Percentiles rank a stretch among this genome's conserved stretches.
Conservation (phyloP, 2,329 filamentous ascomycete species). For the Lithohypha guttulata region DNA sequence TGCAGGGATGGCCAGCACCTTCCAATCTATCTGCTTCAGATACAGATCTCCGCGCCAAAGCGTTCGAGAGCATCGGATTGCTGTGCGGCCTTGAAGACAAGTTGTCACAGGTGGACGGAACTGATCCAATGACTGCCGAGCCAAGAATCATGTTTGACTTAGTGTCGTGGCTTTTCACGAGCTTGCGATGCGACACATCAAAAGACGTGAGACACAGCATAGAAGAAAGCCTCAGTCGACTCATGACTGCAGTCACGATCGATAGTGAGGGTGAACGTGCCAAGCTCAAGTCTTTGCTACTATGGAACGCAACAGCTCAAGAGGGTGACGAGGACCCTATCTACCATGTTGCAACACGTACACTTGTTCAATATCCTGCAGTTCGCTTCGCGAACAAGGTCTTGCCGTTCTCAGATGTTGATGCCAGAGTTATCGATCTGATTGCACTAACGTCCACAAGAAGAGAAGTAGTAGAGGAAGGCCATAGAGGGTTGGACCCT, state of each 20-base stretch:
- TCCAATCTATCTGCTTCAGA: conserved; percentile 50
- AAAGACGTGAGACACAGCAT: conserved; percentile 73
- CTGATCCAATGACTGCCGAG: not conserved
- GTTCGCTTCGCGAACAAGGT: conserved; percentile 87
- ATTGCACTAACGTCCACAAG: conserved; percentile 66
- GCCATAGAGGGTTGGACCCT: conserved; percentile 73
- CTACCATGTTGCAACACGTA: conserved; percentile 39
- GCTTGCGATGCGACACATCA: conserved; percentile 66
- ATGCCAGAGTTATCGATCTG: conserved; percentile 79
- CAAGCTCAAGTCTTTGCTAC: conserved; percentile 47
- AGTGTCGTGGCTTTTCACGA: conserved; percentile 70
- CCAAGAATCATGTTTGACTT: conserved; percentile 39
- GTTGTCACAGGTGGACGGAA: conserved; percentile 41
- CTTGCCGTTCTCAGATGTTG: conserved; percentile 64
- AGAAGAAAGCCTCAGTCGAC: conserved; percentile 73
- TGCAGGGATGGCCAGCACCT: conserved; percentile 68
- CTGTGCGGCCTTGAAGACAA: conserved; percentile 50
- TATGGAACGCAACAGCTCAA: conserved; percentile 54
- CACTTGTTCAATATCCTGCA: conserved; percentile 69
- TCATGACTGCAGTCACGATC: conserved; percentile 51
- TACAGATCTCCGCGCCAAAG: conserved; percentile 60
- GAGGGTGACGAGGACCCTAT: conserved; percentile 30
- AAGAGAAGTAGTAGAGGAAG: conserved; percentile 80
- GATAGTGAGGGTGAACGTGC: conserved; percentile 31
- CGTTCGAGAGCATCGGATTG: conserved; percentile 84